Conservation (phyloP, 176 grass and related monocot genomes). For the Eremochloa ophiuroides region DNA sequence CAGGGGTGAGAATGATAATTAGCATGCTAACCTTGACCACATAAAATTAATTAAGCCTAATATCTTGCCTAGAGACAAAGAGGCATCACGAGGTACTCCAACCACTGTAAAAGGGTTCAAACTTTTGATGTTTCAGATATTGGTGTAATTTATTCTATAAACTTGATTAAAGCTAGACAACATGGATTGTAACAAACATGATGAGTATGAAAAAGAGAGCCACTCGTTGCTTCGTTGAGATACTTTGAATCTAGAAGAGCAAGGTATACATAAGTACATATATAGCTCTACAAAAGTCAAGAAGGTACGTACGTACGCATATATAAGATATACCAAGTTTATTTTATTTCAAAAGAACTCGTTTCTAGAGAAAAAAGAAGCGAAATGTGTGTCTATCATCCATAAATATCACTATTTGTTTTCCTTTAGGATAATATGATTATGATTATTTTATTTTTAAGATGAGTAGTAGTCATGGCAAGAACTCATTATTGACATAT, state of each 20-base stretch:
- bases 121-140: neutral
- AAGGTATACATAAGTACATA: neutral
- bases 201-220: neutral
- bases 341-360: neutral
- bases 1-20: no score
- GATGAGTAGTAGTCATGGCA: neutral
- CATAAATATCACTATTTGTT: neutral
- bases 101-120: no score
- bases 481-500: neutral
- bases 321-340: neutral
- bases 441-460: neutral
- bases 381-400: neutral
- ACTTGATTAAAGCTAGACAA: neutral
- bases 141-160: neutral
- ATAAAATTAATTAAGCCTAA: no score
- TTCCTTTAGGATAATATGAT: neutral
- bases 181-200: neutral
- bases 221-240: neutral
- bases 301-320: neutral
- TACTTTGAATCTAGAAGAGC: no score
- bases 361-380: neutral
- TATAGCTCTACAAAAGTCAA: neutral
- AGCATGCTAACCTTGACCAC: no score
- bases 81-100: no score
- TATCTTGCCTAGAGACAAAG: no score